Conservation (phyloP, 495 filamentous ascomycete genomes). For the Letharia columbiana region DNA sequence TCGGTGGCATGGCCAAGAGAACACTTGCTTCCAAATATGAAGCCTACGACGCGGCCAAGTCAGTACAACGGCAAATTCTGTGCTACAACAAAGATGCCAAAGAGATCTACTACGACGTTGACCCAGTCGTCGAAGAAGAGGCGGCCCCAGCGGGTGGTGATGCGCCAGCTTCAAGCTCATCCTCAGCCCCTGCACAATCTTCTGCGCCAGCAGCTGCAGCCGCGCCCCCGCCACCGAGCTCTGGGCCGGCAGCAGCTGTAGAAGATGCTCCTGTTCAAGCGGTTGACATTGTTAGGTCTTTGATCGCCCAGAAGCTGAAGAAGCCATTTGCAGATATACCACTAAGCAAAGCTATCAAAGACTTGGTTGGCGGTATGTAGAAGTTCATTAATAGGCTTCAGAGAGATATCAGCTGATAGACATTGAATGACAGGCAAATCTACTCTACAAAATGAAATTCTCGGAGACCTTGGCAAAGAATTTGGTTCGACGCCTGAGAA, state of each 20-base stretch:
- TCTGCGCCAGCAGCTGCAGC: slow-evolving; percentile 44
- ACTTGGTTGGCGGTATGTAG: slow-evolving; percentile 86
- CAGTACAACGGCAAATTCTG: slow-evolving; percentile 90
- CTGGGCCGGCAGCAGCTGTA: slow-evolving; percentile 82
- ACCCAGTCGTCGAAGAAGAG: slow-evolving; percentile 86
- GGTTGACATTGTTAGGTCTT: slow-evolving; percentile 75
- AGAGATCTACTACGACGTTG: slow-evolving; percentile 98
- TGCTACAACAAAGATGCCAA: slow-evolving; percentile 99
- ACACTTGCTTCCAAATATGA: slow-evolving; percentile 97
- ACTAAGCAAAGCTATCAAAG: slow-evolving; percentile 94
- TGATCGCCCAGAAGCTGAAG: slow-evolving; percentile 99
- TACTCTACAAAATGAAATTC: slow-evolving; percentile 93
- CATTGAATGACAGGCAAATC: slow-evolving; percentile 64
- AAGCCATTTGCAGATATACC: slow-evolving; percentile 85
- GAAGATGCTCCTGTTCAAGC: slow-evolving; percentile 81
- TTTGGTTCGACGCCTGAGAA: slow-evolving; percentile 98
- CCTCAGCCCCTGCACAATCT: slow-evolving; percentile 36
- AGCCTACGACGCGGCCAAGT: slow-evolving; percentile 94
- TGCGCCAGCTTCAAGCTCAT: slow-evolving; percentile 31
- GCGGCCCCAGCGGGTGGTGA: slow-evolving; percentile 46
- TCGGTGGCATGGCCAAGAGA: slow-evolving; percentile 94
- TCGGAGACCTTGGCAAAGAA: slow-evolving; percentile 93
- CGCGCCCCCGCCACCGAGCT: slow-evolving; percentile 52
- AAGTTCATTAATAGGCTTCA: background rate
- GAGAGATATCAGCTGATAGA: slow-evolving; percentile 5